These are phyloP conservation scores for Fraxinus sp. DNA, from an alignment of 305 asterid genomes.

Conservation along the genomic window DNA sequence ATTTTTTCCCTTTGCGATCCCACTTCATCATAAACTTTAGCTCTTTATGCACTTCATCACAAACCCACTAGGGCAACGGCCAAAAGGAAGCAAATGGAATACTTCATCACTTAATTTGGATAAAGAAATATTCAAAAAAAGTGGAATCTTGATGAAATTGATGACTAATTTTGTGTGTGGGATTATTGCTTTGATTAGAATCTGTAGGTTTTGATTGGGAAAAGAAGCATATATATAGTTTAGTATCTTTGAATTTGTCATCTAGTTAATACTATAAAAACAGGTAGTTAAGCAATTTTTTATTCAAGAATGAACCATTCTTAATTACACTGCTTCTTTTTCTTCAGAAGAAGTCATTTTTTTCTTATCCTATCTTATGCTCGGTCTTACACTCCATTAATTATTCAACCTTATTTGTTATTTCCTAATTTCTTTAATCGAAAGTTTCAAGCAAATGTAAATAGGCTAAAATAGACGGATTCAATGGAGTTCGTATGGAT, in stretches of 20 bases:
- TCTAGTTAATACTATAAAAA: neutral
- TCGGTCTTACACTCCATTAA: neutral
- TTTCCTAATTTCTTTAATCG: neutral
- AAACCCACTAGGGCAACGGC: neutral
- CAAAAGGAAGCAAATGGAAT: neutral
- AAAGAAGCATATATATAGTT: neutral
- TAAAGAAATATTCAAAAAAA: neutral
- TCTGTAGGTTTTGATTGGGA: neutral
- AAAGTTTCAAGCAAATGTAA: too few species aligned
- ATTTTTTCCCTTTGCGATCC: too few species aligned
- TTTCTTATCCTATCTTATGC: neutral
- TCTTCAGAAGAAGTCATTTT: neutral
- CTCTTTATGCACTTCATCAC: too few species aligned
- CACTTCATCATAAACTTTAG: too few species aligned
- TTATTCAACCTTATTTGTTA: too few species aligned
- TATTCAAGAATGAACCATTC: neutral
- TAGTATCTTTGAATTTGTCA: neutral
- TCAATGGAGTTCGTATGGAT: neutral
- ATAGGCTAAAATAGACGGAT: neutral
- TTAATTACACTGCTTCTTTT: neutral
- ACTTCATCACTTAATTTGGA: neutral
- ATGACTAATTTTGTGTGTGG: neutral
- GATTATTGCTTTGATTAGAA: neutral
- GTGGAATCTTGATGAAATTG: neutral
- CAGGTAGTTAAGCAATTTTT: neutral